Evolutionary conservation across 1,284 basidiomycete genomes (phyloP).

Genomic region (Fistulinella cinereoalba): DNA sequence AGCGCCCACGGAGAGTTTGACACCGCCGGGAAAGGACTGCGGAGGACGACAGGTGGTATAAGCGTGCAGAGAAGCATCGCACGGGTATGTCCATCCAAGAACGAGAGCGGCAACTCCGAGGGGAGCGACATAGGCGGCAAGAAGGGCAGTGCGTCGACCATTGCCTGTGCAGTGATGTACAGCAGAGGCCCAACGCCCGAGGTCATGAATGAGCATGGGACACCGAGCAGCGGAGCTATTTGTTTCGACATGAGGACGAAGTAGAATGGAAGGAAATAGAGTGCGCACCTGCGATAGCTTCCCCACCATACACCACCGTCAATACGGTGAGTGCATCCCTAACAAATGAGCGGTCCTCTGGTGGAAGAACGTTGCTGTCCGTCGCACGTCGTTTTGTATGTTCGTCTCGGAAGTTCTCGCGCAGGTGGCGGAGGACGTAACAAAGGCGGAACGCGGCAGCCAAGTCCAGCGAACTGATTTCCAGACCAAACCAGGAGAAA

Average conservation of each 20-base stretch:
- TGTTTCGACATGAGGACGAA: too few species aligned
- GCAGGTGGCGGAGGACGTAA: conserved; percentile 61
- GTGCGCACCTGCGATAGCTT: conserved; percentile 56
- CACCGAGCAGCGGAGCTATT: conserved; percentile 59
- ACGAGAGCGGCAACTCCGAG: conserved; percentile 60
- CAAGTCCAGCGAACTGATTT: conserved; percentile 61
- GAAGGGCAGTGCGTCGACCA: conserved; percentile 54
- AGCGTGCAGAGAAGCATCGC: conserved; percentile 68
- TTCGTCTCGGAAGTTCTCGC: conserved; percentile 46
- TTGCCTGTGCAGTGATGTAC: conserved; percentile 51
- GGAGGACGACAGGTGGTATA: conserved; percentile 60
- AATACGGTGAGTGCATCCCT: conserved; percentile 56
- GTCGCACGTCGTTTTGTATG: conserved; percentile 35
- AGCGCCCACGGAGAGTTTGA: conserved; percentile 69
- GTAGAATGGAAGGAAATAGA: background rate
- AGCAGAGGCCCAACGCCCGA: conserved; percentile 57
- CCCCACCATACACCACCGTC: conserved; percentile 70
- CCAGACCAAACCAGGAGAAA: conserved; percentile 63
- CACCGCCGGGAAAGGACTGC: conserved; percentile 47
- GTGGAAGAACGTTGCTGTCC: conserved; percentile 18
- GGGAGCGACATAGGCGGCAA: conserved; percentile 51
- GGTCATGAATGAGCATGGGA: conserved; percentile 67
- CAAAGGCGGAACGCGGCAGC: conserved; percentile 65
- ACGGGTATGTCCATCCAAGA: conserved; percentile 68
- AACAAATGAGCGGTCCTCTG: conserved; percentile 55